These are phyloP conservation scores for Viola pubescens DNA, from an alignment of 441 rosid species.

Conservation along the genomic window DNA sequence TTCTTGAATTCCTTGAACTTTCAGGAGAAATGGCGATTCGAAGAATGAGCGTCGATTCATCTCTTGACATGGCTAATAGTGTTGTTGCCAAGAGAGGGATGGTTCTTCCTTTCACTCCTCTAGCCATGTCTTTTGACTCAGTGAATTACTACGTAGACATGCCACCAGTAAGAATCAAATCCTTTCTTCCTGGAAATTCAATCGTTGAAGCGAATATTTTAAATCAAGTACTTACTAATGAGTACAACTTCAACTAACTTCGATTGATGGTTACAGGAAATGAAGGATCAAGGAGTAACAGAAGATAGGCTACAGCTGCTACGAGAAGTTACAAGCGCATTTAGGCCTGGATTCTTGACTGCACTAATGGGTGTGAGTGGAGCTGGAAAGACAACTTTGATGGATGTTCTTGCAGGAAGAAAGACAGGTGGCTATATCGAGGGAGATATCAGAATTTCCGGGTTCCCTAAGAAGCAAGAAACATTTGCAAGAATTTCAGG, in stretches of 20 bases:
- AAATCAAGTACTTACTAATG: background rate
- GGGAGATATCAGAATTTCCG: constrained; percentile 68
- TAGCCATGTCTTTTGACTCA: constrained; percentile 66
- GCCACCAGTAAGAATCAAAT: constrained; percentile 52
- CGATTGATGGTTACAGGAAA: constrained; percentile 45
- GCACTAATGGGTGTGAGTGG: constrained; percentile 96
- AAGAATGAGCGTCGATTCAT: constrained; percentile 31
- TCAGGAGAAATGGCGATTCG: constrained; percentile 9
- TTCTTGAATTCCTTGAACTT: background rate
- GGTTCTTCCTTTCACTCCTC: constrained; percentile 86
- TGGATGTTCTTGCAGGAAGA: constrained; percentile 94
- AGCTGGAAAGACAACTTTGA: constrained; percentile 91
- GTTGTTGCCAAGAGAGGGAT: constrained; percentile 65
- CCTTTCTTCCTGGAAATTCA: background rate
- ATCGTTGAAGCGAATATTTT: background rate
- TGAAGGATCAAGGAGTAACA: constrained; percentile 60
- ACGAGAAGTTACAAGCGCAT: constrained; percentile 60
- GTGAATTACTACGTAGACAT: constrained; percentile 78
- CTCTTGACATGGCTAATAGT: constrained; percentile 31
- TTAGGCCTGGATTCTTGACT: constrained; percentile 83
- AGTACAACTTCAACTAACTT: background rate
- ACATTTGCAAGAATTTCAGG: constrained; percentile 37
- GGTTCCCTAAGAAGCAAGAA: constrained; percentile 60
- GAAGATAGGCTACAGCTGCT: constrained; percentile 70
- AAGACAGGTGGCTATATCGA: constrained; percentile 85